Evolutionary conservation across 2,329 filamentous ascomycete species (phyloP), one percentile per base, ranked within the genome.

Genomic region (Talaromyces piceae): DNA sequence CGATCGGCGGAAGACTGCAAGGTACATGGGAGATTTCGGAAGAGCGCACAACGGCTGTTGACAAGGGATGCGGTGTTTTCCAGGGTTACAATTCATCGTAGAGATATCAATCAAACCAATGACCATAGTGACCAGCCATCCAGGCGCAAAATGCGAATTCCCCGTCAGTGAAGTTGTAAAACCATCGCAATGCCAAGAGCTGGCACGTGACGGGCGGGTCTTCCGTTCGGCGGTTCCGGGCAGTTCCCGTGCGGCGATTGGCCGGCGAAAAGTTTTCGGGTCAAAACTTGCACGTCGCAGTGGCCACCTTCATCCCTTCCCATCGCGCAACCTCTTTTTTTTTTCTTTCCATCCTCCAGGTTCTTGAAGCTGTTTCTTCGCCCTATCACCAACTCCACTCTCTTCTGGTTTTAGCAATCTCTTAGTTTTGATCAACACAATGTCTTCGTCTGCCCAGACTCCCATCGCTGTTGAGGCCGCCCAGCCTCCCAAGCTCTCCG

Each of bases 401-500:
- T n/a, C 41, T 50, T 41, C 47, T 50, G 46, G 28, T 50, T 41
- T 41, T 52, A 49, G 18, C 20, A 22, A 20, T 48, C n/a, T 31
- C 39, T 28, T 39, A 41, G 43, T 25, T 37, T 20, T 59, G 2
- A 61, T 58, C 12, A 54, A 62, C 44, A 56, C 60, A 30, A 55
- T 55, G 27, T 50, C 61, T 46, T 54, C 54, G 28, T 47, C 62
- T 6, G 57, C 59, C 12, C 26, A 59, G 44, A 54, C 52, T 27
- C 49, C 62, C 2, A 57, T 61, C 8, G 58, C 65, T 2, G 60
- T 56, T 6, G 30, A 27, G 37, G 53, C 57, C 47, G 47, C 65
- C 45, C 66, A 73, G 58, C 75, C 77, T n/a, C 63, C 71, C 61
- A 77, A 81, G 71, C 77, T 82, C 59, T 77, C 71, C 61, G 82